Conservation (phyloP, 345 rosid species). For the Lepidium sativum region DNA sequence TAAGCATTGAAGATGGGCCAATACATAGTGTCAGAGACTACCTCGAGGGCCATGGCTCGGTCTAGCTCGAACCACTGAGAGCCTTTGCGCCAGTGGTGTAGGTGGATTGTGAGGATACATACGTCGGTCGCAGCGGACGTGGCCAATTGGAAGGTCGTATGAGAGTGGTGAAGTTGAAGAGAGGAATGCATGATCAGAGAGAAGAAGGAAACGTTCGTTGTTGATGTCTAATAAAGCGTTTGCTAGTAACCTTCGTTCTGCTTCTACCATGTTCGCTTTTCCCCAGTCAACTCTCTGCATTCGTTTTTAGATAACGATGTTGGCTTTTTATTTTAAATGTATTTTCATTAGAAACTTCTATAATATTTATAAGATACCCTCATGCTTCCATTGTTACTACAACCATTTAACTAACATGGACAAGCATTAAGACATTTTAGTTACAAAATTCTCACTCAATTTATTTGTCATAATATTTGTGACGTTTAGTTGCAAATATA, state of each 20-base stretch:
- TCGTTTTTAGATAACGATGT: neutral
- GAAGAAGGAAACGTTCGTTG: constrained; percentile 65
- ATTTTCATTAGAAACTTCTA: too few species aligned
- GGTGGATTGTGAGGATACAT: constrained; percentile 46
- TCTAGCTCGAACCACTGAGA: constrained; percentile 83
- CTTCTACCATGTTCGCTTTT: constrained; percentile 65
- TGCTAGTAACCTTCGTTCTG: constrained; percentile 57
- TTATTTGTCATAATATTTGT: too few species aligned
- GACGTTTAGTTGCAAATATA: too few species aligned
- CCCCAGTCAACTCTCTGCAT: constrained; percentile 69
- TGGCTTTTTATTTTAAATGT: neutral
- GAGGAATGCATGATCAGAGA: constrained; percentile 85
- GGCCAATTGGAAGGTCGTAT: constrained; percentile 49
- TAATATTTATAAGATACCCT: too few species aligned
- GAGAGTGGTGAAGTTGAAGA: constrained; percentile 62
- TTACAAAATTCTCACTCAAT: too few species aligned
- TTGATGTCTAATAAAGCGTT: constrained; percentile 42
- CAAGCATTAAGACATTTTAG: too few species aligned
- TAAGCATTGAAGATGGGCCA: constrained; percentile 43
- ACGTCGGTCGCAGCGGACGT: constrained; percentile 43
- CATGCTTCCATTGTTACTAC: too few species aligned
- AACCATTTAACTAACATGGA: too few species aligned
- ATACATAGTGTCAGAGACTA: constrained; percentile 53
- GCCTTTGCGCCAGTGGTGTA: constrained; percentile 73
- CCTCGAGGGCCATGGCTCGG: constrained; percentile 48